Conservation (phyloP, 305 asterid species). For the Salvia sclarea region DNA sequence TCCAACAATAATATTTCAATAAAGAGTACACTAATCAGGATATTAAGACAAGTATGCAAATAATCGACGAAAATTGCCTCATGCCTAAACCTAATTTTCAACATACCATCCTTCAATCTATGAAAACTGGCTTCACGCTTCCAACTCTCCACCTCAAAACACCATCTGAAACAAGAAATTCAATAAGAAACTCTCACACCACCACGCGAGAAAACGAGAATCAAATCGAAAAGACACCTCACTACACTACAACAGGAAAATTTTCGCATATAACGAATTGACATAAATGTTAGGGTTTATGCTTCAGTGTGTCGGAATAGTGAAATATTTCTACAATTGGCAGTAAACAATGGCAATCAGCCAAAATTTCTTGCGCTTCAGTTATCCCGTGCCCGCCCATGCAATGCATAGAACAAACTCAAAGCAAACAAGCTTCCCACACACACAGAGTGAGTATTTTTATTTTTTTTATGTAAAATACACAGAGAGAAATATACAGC, state of each 20-base stretch:
- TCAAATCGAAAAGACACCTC: background rate
- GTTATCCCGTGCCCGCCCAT: background rate
- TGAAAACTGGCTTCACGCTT: constrained; percentile 29
- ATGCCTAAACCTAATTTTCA: constrained; percentile 2
- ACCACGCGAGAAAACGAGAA: background rate
- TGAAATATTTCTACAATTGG: background rate
- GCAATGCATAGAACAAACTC: background rate
- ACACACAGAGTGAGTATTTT: constrained; percentile 2
- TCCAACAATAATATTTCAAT: constrained; percentile 21
- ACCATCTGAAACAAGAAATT: constrained; percentile 35
- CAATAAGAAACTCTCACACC: background rate
- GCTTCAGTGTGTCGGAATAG: constrained; percentile 4
- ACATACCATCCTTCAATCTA: constrained; percentile 41
- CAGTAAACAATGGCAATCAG: background rate
- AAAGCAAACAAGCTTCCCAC: background rate
- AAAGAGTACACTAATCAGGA: background rate
- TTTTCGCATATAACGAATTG: background rate
- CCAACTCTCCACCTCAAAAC: constrained; percentile 19
- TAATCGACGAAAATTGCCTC: background rate
- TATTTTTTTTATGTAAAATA: background rate
- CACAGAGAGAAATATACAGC: background rate
- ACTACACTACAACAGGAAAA: background rate
- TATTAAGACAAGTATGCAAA: constrained; percentile 2
- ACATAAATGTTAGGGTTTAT: constrained; percentile 34
- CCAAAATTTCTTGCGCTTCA: background rate